Evolutionary conservation across 2,329 filamentous ascomycete genomes (phyloP).

Genomic region (Tolypocladium ophioglossoides): DNA sequence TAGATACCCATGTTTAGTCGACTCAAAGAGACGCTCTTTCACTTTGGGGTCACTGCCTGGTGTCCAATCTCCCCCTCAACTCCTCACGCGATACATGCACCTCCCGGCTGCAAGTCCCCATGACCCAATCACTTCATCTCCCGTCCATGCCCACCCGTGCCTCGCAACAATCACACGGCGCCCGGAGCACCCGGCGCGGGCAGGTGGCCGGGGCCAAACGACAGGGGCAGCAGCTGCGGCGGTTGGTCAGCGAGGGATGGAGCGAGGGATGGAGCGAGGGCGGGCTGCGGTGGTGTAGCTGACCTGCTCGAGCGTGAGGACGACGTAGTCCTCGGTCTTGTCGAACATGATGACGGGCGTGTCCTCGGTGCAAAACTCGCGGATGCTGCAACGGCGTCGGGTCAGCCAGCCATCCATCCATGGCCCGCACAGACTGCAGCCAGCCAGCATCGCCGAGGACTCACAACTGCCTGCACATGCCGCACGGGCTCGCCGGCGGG

Average conservation of each 20-base stretch:
- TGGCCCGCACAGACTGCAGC: too few relatives aligned
- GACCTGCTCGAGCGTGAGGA: constrained; percentile 59
- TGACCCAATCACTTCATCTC: background rate
- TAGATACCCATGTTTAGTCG: too few relatives aligned
- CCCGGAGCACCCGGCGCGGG: constrained; percentile 12
- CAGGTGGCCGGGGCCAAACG: constrained; percentile 55
- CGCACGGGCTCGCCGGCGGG: constrained; percentile 68
- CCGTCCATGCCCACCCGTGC: background rate
- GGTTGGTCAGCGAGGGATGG: background rate
- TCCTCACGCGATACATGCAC: background rate
- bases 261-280: background rate
- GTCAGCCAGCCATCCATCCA: constrained; percentile 8
- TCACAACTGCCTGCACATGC: constrained; percentile 92
- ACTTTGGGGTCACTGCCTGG: background rate
- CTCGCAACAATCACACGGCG: background rate
- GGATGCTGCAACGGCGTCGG: constrained; percentile 41
- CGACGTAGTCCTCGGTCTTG: constrained; percentile 61
- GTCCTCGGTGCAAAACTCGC: constrained; percentile 60
- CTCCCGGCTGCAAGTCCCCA: background rate
- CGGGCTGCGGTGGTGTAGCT: constrained; percentile 11
- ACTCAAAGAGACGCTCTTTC: background rate
- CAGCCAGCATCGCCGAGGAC: too few relatives aligned
- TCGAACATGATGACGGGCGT: constrained; percentile 91
- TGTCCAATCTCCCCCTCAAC: background rate
- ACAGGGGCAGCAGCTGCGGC: constrained; percentile 53